Conservation (phyloP, 2,329 filamentous ascomycete genomes). For the Cercospora zeae-maydis region DNA sequence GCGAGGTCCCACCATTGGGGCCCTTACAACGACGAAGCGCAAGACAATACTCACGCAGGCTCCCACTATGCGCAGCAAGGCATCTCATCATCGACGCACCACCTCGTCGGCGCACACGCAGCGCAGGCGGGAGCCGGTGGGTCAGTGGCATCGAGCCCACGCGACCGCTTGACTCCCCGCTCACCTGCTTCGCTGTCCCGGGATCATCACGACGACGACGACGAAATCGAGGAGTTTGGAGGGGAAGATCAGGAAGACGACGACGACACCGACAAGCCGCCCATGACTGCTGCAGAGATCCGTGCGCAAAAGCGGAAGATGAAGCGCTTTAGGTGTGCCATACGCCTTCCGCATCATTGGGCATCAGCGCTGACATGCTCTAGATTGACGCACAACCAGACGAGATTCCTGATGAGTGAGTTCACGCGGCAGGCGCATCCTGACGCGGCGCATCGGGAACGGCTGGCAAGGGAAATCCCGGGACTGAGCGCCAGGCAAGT, state of each 20-base stretch:
- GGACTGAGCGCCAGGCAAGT: slow-evolving; percentile 89
- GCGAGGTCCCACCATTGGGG: not conserved
- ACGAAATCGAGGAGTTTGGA: slow-evolving; percentile 42
- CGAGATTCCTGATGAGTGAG: slow-evolving; percentile 95
- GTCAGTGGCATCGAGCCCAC: slow-evolving; percentile 47
- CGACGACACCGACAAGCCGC: slow-evolving; percentile 29
- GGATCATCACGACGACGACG: slow-evolving; percentile 39
- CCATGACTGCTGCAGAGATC: slow-evolving; percentile 47
- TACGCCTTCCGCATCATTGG: not conserved
- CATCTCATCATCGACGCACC: not conserved
- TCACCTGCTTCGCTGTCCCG: slow-evolving; percentile 35
- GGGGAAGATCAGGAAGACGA: slow-evolving; percentile 28
- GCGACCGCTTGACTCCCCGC: slow-evolving; percentile 45
- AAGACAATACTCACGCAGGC: not conserved
- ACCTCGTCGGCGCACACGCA: not conserved
- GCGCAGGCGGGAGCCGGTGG: slow-evolving; percentile 37
- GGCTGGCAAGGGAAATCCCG: slow-evolving; percentile 83
- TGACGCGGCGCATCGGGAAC: slow-evolving; percentile 83
- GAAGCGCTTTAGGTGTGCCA: slow-evolving; percentile 71
- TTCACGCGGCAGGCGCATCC: slow-evolving; percentile 93
- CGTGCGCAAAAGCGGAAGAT: slow-evolving; percentile 52
- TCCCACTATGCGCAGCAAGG: not conserved
- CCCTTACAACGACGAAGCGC: not conserved
- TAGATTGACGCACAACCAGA: slow-evolving; percentile 92
- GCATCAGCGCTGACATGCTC: slow-evolving; percentile 18